phyloP scores from a whole-genome alignment of 1,284 basidiomycete species.

The Cutaneotrichosporon sp. region DNA sequence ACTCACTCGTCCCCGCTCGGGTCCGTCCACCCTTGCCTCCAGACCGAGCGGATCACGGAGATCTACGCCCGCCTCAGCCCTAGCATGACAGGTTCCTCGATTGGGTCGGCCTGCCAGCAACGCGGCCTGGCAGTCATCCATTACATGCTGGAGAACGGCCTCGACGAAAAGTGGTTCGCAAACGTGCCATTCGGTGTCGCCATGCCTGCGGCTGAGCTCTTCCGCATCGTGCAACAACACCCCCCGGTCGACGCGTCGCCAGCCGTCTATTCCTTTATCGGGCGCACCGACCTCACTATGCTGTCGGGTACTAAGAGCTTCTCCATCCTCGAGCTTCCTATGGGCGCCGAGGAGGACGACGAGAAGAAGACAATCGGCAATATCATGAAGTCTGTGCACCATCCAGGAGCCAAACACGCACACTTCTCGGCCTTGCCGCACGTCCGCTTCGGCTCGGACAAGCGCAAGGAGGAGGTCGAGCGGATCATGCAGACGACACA shows the following conservation, averaged over 20 bases:
- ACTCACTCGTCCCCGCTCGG: slow-evolving; percentile 57
- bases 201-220: slow-evolving; percentile 76
- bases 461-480: slow-evolving; percentile 79
- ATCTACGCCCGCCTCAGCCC: slow-evolving; percentile 44
- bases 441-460: slow-evolving; percentile 81
- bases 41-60: slow-evolving; percentile 27
- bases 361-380: slow-evolving; percentile 30
- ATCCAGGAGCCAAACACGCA: slow-evolving; percentile 15
- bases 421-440: slow-evolving; percentile 53
- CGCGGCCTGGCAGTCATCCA: slow-evolving; percentile 64
- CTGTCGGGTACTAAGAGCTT: slow-evolving; percentile 21
- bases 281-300: slow-evolving; percentile 68
- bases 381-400: slow-evolving; percentile 15
- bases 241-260: slow-evolving; percentile 71
- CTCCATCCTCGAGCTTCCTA: slow-evolving; percentile 23
- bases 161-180: slow-evolving; percentile 59
- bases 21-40: slow-evolving; percentile 24
- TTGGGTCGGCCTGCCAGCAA: slow-evolving; percentile 1
- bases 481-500: slow-evolving; percentile 78
- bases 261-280: slow-evolving; percentile 70
- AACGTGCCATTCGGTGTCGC: slow-evolving; percentile 67
- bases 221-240: slow-evolving; percentile 73
- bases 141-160: slow-evolving; percentile 60
- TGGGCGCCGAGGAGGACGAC: slow-evolving; percentile 22
- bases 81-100: slow-evolving; percentile 40